Evolutionary conservation across 805 yeast genomes (phyloP), one percentile per base, ranked within the genome.

Genomic region (Jamesozyma hellenica): DNA sequence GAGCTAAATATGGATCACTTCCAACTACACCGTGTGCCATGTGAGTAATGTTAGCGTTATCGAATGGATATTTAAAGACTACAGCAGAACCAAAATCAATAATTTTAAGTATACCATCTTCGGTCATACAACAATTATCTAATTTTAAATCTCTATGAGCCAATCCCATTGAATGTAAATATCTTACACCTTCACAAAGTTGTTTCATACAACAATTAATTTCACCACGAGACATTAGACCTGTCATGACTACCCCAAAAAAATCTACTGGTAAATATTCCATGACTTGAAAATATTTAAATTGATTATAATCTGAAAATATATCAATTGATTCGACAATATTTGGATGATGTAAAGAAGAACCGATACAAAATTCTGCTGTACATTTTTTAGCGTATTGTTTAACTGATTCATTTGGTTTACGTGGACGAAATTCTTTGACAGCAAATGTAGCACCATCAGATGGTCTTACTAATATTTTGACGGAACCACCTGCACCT

Each of bases 401-500:
- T 55, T 79, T 79, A 41, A 76, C 69, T 9, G 76, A 62, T 56
- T 83, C 94, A 53, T 75, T 79, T 30, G 79, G 73, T 54, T 80
- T 70, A 45, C 82, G 70, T 12, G 84, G 74, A 51, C 90, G 71
- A 53, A 83, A 83, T 59, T 83, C 90, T 55, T 83, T 83, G 14
- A 83, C 92, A 1, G 94, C 94, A 65, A 83, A 82, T 0, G 82
- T 74, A 28, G 73, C 73, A 50, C 75, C 74, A 59, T 82, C 90
- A 30, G 75, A 63, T 32, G 82, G 79, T 51, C 90, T 72, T 8
- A 71, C 72, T 18, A 83, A 69, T 34, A 82, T 64, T 49, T 82
- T 70, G n/a, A 83, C 94, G 1, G 87, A 75, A 6, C 94, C 94
- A 36, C 94, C 94, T 11, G 92, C 94, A 41, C 94, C 94, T 1